phyloP scores from a whole-genome alignment of 2,329 filamentous ascomycete species.

The Scleromitrula shiraiana region DNA sequence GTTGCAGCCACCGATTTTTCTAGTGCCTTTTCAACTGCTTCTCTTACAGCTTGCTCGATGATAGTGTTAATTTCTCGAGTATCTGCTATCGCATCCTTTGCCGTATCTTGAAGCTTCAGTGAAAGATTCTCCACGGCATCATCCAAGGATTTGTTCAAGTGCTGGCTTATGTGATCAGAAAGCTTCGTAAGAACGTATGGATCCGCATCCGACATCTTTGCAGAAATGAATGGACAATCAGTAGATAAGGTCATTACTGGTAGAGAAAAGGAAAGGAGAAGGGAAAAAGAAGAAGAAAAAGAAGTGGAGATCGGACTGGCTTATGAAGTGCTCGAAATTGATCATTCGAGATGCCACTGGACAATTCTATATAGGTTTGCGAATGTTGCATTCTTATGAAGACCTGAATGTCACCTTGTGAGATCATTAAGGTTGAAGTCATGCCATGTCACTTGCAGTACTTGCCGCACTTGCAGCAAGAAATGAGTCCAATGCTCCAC shows the following conservation, averaged over 20 bases:
- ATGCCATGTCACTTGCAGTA: neutral
- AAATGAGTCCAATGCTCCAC: conserved; percentile 3
- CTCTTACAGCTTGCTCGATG: conserved; percentile 1
- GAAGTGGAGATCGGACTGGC: conserved; percentile 1
- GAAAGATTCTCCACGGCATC: conserved; percentile 6
- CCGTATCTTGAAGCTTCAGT: conserved; percentile 5
- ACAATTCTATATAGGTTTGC: neutral
- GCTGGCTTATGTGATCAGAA: conserved; percentile 6
- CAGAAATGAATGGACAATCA: conserved; percentile 6
- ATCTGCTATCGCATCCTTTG: conserved; percentile 5
- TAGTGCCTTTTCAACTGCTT: conserved; percentile 5
- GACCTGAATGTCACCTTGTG: too few species aligned
- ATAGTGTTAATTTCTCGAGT: conserved; percentile 8
- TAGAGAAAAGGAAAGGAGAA: neutral
- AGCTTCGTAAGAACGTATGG: conserved; percentile 8
- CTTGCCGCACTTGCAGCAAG: neutral
- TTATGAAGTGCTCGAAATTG: neutral
- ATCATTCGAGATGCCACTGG: conserved; percentile 3
- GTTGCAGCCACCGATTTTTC: conserved; percentile 2
- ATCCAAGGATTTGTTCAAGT: conserved; percentile 6
- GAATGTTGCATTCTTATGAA: too few species aligned
- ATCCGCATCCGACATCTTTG: conserved; percentile 6
- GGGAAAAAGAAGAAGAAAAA: neutral
- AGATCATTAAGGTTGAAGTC: neutral
- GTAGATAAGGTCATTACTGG: neutral